These are phyloP conservation scores for Gossypium gossypioides DNA, from an alignment of 441 rosid genomes.

Conservation along the genomic window DNA sequence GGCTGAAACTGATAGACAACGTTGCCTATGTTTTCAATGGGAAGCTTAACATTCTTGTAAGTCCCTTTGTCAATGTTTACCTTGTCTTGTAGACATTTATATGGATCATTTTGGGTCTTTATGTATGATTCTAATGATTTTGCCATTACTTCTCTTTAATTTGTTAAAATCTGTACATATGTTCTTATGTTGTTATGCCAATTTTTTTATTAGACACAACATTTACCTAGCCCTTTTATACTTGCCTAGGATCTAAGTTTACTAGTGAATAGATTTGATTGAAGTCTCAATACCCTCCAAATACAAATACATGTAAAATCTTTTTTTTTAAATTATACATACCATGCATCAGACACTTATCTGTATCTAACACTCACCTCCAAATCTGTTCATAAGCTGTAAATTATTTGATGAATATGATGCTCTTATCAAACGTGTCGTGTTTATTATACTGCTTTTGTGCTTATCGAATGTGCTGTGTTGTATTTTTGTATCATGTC, in stretches of 20 bases:
- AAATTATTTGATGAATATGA: background rate
- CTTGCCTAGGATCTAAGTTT: too few species aligned
- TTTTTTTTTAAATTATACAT: too few species aligned
- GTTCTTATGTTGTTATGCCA: too few species aligned
- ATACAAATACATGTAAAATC: too few species aligned
- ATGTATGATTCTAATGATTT: background rate
- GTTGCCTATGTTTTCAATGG: constrained; percentile 38
- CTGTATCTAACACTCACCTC: too few species aligned
- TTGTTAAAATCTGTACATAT: background rate
- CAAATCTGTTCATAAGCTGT: too few species aligned
- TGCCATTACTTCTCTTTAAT: background rate
- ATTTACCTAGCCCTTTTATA: too few species aligned
- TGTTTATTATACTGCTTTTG: background rate
- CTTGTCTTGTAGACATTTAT: background rate
- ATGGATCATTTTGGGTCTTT: background rate
- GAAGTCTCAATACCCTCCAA: too few species aligned
- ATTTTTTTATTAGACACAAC: too few species aligned
- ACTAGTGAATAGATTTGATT: too few species aligned
- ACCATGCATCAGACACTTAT: too few species aligned
- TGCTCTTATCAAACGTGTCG: background rate
- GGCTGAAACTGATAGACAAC: constrained; percentile 33
- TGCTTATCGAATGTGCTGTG: background rate
- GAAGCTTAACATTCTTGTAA: constrained; percentile 53
- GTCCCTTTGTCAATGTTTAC: background rate
- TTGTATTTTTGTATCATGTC: background rate